Evolutionary conservation across 768 basidiomycete species (phyloP).

Genomic region (Russula sp.): DNA sequence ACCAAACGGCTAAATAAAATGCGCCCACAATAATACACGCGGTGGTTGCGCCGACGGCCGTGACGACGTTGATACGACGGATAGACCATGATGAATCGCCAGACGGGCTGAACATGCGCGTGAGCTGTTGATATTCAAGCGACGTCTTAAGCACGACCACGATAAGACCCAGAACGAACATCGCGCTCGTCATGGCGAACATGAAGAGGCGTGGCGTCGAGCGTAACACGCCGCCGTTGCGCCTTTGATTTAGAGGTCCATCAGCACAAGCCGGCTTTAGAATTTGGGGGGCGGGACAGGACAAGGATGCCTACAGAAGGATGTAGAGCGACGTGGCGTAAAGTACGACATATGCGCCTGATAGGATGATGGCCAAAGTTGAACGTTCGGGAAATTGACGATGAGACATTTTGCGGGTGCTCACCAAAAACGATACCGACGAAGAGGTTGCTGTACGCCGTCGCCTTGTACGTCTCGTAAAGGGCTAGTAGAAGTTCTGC

Average conservation of each 20-base stretch:
- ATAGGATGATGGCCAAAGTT: neutral
- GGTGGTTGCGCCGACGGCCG: constrained; percentile 3
- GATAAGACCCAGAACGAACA: constrained; percentile 9
- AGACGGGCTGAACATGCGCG: neutral
- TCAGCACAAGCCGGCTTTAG: neutral
- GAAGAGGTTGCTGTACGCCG: constrained; percentile 6
- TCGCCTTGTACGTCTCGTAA: neutral
- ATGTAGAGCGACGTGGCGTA: constrained; percentile 15
- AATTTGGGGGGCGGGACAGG: neutral
- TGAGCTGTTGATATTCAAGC: constrained; percentile 5
- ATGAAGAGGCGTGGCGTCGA: constrained; percentile 13
- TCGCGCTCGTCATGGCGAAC: constrained; percentile 8
- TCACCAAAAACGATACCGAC: constrained; percentile 18
- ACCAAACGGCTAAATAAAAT: neutral
- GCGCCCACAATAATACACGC: constrained; percentile 3
- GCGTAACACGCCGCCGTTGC: neutral
- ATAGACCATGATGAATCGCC: neutral
- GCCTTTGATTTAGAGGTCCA: neutral
- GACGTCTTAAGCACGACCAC: constrained; percentile 13
- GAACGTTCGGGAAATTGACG: too few species aligned
- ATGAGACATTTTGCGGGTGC: neutral
- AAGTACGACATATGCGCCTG: constrained; percentile 10
- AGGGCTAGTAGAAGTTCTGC: neutral
- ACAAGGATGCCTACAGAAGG: constrained; percentile 10
- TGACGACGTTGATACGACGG: neutral